phyloP scores from a whole-genome alignment of 2,329 filamentous ascomycete species.

The Amauroascus niger region DNA sequence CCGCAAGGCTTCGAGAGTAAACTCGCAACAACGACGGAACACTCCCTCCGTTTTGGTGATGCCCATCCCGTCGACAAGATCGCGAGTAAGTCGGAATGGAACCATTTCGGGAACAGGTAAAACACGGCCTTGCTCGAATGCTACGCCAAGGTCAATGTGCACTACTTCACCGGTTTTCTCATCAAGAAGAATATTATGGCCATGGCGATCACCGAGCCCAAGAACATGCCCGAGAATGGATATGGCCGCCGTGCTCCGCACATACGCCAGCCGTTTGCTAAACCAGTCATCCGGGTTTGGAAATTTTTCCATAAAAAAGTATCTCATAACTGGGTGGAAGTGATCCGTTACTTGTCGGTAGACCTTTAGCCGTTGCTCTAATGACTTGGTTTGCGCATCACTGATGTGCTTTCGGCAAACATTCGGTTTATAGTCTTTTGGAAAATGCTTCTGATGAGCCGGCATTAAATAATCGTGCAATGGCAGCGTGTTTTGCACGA shows the following conservation, averaged over 20 bases:
- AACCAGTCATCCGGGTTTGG: slow-evolving; percentile 96
- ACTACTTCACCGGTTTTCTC: slow-evolving; percentile 83
- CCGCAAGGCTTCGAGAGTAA: slow-evolving; percentile 87
- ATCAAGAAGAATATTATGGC: slow-evolving; percentile 93
- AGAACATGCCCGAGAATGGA: slow-evolving; percentile 91
- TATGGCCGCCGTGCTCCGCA: slow-evolving; percentile 83
- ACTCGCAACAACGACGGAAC: slow-evolving; percentile 95
- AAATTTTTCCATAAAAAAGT: slow-evolving; percentile 96
- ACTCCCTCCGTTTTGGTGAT: slow-evolving; percentile 91
- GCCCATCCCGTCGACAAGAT: slow-evolving; percentile 95
- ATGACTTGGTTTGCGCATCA: slow-evolving; percentile 58
- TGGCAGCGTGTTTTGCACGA: slow-evolving; percentile 85
- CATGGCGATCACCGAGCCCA: slow-evolving; percentile 86
- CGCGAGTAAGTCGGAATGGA: slow-evolving; percentile 85
- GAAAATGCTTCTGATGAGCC: slow-evolving; percentile 77
- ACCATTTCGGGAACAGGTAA: slow-evolving; percentile 91
- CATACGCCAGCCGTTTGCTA: slow-evolving; percentile 76
- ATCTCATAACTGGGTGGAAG: slow-evolving; percentile 88
- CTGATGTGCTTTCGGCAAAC: slow-evolving; percentile 71
- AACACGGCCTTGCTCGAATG: slow-evolving; percentile 94
- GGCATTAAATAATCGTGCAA: slow-evolving; percentile 87
- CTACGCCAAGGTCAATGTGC: slow-evolving; percentile 93
- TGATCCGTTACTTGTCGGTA: slow-evolving; percentile 70
- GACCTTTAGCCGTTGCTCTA: slow-evolving; percentile 60
- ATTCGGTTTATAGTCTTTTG: slow-evolving; percentile 66